These are phyloP conservation scores for Avena sativa DNA, from an alignment of 176 grass and related monocot species.

Conservation along the genomic window DNA sequence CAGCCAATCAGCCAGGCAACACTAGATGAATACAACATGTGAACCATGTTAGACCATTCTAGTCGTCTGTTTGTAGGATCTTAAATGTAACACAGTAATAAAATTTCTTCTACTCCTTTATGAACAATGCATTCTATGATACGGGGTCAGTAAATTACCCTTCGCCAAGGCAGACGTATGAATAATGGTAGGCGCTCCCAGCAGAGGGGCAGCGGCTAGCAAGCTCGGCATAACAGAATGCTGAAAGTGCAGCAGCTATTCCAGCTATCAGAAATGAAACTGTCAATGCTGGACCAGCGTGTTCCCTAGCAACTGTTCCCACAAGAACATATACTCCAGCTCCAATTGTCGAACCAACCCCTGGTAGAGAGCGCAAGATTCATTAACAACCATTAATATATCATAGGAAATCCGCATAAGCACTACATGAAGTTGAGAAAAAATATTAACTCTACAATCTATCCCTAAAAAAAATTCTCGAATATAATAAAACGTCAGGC, in stretches of 20 bases:
- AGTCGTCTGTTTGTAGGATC: conserved; percentile 27
- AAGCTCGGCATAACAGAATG: conserved; percentile 90
- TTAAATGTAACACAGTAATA: conserved; percentile 5
- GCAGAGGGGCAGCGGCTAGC: conserved; percentile 85
- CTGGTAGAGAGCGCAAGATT: conserved; percentile 41
- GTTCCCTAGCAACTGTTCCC: conserved; percentile 79
- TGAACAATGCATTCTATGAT: conserved; percentile 23
- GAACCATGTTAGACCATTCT: conserved; percentile 40
- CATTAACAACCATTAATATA: too few relatives aligned
- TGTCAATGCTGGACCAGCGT: conserved; percentile 73
- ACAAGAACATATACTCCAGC: conserved; percentile 83
- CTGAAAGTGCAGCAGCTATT: conserved; percentile 82
- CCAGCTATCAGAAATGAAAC: conserved; percentile 88
- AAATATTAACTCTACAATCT: too few relatives aligned
- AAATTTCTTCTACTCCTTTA: neutral
- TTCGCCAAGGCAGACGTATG: conserved; percentile 85
- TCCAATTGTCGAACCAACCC: conserved; percentile 77
- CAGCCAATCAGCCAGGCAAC: conserved; percentile 99
- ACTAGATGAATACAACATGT: conserved; percentile 49
- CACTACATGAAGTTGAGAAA: too few relatives aligned
- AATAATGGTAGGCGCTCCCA: conserved; percentile 85
- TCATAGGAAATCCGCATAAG: too few relatives aligned
- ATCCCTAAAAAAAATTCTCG: too few relatives aligned
- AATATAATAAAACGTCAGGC: neutral
- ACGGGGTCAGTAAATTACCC: conserved; percentile 57